Conservation (phyloP, 2,329 filamentous ascomycete genomes). For the Trichoderma aggressivum region DNA sequence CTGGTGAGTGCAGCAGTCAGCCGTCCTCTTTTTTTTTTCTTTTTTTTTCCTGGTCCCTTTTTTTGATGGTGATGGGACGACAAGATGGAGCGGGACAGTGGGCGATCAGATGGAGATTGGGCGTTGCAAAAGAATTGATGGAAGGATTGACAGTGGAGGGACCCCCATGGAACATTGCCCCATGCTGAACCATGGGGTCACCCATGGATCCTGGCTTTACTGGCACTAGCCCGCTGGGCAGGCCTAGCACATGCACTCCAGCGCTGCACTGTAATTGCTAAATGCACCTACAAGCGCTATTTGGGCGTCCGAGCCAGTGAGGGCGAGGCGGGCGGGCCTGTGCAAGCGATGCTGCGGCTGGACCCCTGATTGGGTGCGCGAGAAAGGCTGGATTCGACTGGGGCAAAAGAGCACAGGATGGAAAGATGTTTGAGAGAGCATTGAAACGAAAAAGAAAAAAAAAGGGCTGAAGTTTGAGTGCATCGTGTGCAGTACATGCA, state of each 20-base stretch:
- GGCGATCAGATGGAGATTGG: conserved; percentile 17
- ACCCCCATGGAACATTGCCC: conserved; percentile 9
- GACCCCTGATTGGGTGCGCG: conserved; percentile 8
- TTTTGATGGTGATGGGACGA: not conserved
- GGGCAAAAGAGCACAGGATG: not conserved
- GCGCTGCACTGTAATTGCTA: not conserved
- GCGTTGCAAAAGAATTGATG: not conserved
- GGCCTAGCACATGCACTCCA: conserved; percentile 1
- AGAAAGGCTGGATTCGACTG: not conserved
- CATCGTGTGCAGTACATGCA: not conserved
- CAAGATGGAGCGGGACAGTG: conserved; percentile 1
- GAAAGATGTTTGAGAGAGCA: not conserved
- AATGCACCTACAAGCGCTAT: conserved; percentile 1
- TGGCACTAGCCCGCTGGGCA: conserved; percentile 1
- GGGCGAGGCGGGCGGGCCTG: conserved; percentile 1
- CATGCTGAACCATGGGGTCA: conserved; percentile 12
- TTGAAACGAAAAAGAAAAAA: not conserved
- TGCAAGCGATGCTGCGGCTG: conserved; percentile 8
- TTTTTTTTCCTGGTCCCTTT: not conserved
- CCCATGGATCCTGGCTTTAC: not conserved
- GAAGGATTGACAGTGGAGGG: conserved; percentile 8
- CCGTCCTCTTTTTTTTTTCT: not conserved
- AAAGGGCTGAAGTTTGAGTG: not conserved
- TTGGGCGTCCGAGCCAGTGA: conserved; percentile 4
- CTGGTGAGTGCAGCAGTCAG: not conserved